These are phyloP conservation scores for Dioszegia aurantiaca DNA, from an alignment of 768 basidiomycete species.

Conservation along the genomic window DNA sequence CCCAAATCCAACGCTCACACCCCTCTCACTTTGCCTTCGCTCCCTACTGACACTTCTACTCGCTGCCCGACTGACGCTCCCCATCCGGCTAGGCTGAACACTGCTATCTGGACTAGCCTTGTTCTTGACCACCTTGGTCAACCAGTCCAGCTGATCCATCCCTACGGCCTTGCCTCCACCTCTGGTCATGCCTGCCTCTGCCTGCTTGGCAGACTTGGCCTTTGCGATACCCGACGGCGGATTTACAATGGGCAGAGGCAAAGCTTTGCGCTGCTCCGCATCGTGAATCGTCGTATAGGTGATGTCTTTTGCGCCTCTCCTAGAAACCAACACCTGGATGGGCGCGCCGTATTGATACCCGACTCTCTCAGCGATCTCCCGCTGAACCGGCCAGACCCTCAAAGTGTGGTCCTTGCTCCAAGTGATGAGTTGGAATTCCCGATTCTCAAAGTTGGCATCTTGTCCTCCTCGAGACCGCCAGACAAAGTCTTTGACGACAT, in stretches of 20 bases:
- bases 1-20: slow-evolving; percentile 12
- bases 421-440: slow-evolving; percentile 64
- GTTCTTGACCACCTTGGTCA: slow-evolving; percentile 46
- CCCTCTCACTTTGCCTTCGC: slow-evolving; percentile 12
- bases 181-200: slow-evolving; percentile 48
- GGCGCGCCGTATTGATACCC: slow-evolving; percentile 52
- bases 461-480: slow-evolving; percentile 68
- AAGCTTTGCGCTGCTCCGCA: slow-evolving; percentile 8
- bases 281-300: slow-evolving; percentile 44
- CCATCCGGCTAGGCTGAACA: slow-evolving; percentile 33
- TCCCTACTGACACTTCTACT: slow-evolving; percentile 25
- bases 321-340: slow-evolving; percentile 51
- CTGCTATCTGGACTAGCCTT: slow-evolving; percentile 28
- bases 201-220: slow-evolving; percentile 24
- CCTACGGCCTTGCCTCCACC: slow-evolving; percentile 40
- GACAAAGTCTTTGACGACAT: slow-evolving; percentile 96
- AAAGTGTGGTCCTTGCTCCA: slow-evolving; percentile 90
- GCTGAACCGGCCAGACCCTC: slow-evolving; percentile 81
- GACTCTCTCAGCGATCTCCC: slow-evolving; percentile 56
- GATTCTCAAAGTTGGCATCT: slow-evolving; percentile 58
- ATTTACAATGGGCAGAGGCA: slow-evolving; percentile 35
- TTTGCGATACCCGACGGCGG: slow-evolving; percentile 36
- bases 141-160: slow-evolving; percentile 50
- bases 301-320: slow-evolving; percentile 49
- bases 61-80: slow-evolving; percentile 26